phyloP scores from a whole-genome alignment of 352 stramenopile species.

The Globisporangium viniferum region DNA sequence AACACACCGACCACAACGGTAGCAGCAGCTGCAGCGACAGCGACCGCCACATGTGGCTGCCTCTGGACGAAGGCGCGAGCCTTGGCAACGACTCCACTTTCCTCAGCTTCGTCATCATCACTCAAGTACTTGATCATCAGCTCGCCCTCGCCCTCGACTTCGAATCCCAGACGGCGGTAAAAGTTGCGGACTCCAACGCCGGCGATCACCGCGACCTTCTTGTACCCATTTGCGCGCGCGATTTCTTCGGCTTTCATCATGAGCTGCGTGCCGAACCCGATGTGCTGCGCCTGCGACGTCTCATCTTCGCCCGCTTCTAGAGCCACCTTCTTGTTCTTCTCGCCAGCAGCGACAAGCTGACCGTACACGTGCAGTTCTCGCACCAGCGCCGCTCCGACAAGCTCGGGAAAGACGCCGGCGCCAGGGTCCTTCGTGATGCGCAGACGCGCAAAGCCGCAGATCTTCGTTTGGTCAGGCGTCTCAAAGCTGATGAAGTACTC shows the following conservation, averaged over 20 bases:
- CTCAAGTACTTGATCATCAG: slow-evolving; percentile 84
- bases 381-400: slow-evolving; percentile 79
- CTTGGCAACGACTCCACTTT: slow-evolving; percentile 11
- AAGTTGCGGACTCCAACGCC: slow-evolving; percentile 91
- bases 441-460: slow-evolving; percentile 89
- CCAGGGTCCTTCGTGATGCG: slow-evolving; percentile 70
- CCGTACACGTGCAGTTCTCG: slow-evolving; percentile 91
- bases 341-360: slow-evolving; percentile 66
- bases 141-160: slow-evolving; percentile 81
- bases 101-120: slow-evolving; percentile 12
- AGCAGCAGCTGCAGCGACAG: not conserved
- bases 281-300: slow-evolving; percentile 77
- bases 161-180: slow-evolving; percentile 87
- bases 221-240: slow-evolving; percentile 57
- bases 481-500: slow-evolving; percentile 94
- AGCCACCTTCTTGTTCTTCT: slow-evolving; percentile 27
- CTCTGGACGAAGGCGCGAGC: slow-evolving; percentile 7
- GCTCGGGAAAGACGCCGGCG: slow-evolving; percentile 68
- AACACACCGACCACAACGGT: slow-evolving; percentile 9
- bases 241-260: slow-evolving; percentile 85
- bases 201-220: slow-evolving; percentile 87
- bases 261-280: slow-evolving; percentile 84
- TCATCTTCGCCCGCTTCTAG: slow-evolving; percentile 22
- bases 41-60: not conserved
- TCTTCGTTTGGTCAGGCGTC: slow-evolving; percentile 83